Evolutionary conservation across 1,139 yeast species (phyloP).

Genomic region (Fermentozyma sake): DNA sequence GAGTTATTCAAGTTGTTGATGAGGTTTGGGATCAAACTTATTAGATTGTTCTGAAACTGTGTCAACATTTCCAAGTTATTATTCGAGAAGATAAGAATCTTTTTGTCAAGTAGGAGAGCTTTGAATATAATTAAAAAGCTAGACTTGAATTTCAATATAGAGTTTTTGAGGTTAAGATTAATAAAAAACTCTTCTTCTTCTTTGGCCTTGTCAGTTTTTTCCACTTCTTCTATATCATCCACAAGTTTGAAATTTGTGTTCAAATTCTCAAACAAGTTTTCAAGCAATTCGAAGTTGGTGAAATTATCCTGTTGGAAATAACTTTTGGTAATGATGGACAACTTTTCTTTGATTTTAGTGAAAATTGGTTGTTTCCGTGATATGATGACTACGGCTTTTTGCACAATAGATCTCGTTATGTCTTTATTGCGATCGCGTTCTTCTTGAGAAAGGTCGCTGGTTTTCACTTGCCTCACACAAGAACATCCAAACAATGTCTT

Average conservation of each 20-base stretch:
- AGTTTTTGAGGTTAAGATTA: constrained; percentile 68
- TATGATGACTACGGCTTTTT: constrained; percentile 86
- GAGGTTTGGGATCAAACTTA: constrained; percentile 74
- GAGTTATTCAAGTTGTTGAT: constrained; percentile 69
- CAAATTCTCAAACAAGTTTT: constrained; percentile 70
- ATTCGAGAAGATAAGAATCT: constrained; percentile 68
- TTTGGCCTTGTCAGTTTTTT: constrained; percentile 14
- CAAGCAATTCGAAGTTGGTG: constrained; percentile 62
- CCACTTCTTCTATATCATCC: constrained; percentile 15
- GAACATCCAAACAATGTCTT: constrained; percentile 89
- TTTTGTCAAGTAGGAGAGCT: constrained; percentile 71
- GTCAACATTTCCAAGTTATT: constrained; percentile 74
- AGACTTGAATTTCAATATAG: constrained; percentile 55
- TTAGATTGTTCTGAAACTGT: constrained; percentile 66
- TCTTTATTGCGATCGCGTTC: constrained; percentile 54
- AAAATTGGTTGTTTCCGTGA: constrained; percentile 78
- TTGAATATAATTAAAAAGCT: constrained; percentile 70
- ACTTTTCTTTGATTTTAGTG: constrained; percentile 81
- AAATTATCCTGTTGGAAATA: constrained; percentile 81
- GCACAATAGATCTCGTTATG: constrained; percentile 84
- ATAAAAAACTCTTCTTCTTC: constrained; percentile 53
- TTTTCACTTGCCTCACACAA: constrained; percentile 79
- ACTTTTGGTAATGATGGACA: constrained; percentile 84
- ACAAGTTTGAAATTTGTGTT: constrained; percentile 32
- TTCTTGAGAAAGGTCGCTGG: constrained; percentile 49